Evolutionary conservation across 1,284 basidiomycete species (phyloP).

Genomic region (Anthracocystis walkeri): DNA sequence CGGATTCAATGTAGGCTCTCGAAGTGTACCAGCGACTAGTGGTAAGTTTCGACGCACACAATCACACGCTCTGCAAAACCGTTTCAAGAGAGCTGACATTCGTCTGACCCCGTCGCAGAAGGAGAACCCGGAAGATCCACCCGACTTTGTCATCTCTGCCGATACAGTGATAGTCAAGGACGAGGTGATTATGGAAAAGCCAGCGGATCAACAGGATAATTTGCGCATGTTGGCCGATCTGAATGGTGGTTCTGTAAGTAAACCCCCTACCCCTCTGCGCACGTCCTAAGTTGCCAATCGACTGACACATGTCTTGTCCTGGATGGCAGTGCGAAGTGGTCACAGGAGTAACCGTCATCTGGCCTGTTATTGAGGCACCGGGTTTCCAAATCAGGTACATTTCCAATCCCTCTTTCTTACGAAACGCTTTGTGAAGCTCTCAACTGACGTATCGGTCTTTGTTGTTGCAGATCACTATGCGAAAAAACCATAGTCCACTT

Average conservation of each 20-base stretch:
- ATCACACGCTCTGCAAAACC: background rate
- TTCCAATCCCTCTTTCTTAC: background rate
- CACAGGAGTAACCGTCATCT: conserved; percentile 74
- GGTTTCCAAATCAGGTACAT: conserved; percentile 84
- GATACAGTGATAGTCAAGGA: conserved; percentile 66
- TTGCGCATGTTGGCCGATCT: conserved; percentile 87
- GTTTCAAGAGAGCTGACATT: background rate
- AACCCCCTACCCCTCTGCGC: no score
- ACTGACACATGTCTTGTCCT: background rate
- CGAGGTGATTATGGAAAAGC: conserved; percentile 84
- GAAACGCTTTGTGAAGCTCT: background rate
- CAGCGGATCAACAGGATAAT: conserved; percentile 82
- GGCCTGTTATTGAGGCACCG: conserved; percentile 83
- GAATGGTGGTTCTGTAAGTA: conserved; percentile 71
- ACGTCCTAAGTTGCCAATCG: background rate
- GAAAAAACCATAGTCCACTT: conserved; percentile 68
- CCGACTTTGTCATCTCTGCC: conserved; percentile 88
- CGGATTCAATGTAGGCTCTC: conserved; percentile 62
- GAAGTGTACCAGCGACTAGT: conserved; percentile 64
- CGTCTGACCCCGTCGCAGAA: conserved; percentile 13
- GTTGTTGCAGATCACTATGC: conserved; percentile 50
- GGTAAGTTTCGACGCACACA: conserved; percentile 25
- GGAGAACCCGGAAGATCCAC: conserved; percentile 82
- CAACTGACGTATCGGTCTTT: background rate
- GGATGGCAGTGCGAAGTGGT: conserved; percentile 59